Evolutionary conservation across 805 yeast genomes (phyloP).

Genomic region (Kluyveromyces aestuarii): DNA sequence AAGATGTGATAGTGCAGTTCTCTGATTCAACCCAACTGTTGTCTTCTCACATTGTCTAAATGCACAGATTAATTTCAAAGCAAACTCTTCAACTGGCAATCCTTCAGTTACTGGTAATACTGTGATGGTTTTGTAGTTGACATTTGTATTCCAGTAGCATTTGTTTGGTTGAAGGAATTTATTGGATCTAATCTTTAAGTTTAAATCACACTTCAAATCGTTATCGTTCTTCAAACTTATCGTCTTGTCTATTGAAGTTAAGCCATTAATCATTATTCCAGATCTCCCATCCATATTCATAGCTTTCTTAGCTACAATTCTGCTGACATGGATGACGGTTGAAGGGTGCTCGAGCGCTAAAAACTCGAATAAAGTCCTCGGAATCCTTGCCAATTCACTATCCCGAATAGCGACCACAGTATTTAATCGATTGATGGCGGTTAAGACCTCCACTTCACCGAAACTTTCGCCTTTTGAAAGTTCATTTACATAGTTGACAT

Average conservation of each 20-base stretch:
- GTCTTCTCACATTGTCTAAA: conserved; percentile 62
- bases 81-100: conserved; percentile 83
- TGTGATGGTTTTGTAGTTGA: conserved; percentile 66
- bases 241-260: conserved; percentile 8
- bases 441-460: conserved; percentile 91
- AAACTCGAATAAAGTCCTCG: conserved; percentile 80
- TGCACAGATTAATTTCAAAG: conserved; percentile 60
- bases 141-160: not conserved
- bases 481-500: conserved; percentile 47
- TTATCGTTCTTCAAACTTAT: conserved; percentile 10
- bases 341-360: conserved; percentile 80
- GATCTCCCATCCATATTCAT: conserved; percentile 1
- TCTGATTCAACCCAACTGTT: conserved; percentile 75
- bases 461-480: conserved; percentile 90
- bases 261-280: conserved; percentile 12
- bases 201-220: conserved; percentile 18
- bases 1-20: conserved; percentile 65
- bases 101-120: conserved; percentile 72
- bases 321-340: conserved; percentile 79
- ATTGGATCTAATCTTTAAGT: conserved; percentile 17
- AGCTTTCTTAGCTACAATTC: conserved; percentile 65
- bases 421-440: conserved; percentile 59
- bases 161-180: conserved; percentile 10
- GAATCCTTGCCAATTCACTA: conserved; percentile 88
- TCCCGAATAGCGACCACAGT: conserved; percentile 84